Percentiles rank a stretch among this genome's conserved stretches.
Conservation (phyloP, 2,329 filamentous ascomycete genomes). For the Alternaria rosae region DNA sequence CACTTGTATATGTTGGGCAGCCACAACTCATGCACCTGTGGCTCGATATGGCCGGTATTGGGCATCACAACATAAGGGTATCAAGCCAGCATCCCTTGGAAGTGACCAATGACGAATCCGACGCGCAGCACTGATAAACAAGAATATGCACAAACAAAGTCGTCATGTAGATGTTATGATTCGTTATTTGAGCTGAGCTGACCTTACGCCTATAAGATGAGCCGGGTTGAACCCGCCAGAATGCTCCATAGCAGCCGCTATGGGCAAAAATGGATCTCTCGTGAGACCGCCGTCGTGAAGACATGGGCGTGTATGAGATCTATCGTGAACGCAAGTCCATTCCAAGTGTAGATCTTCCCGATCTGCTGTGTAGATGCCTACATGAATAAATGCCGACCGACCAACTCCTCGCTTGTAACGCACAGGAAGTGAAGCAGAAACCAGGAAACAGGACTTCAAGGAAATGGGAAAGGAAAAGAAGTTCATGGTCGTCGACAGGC, state of each 20-base stretch:
- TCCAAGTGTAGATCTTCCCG: constrained; percentile 18
- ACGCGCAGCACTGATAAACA: not conserved
- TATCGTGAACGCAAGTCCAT: constrained; percentile 14
- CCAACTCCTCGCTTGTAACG: constrained; percentile 36
- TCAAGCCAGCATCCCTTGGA: not conserved
- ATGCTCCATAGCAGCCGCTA: constrained; percentile 2
- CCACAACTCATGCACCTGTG: constrained; percentile 4
- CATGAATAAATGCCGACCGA: constrained; percentile 23
- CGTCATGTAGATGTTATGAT: constrained; percentile 4
- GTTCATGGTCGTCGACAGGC: not conserved
- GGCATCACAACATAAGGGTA: not conserved
- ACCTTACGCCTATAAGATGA: not conserved
- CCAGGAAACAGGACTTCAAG: constrained; percentile 10
- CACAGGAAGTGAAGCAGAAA: constrained; percentile 5
- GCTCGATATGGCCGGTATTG: not conserved
- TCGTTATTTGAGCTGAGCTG: constrained; percentile 1
- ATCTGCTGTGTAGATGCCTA: constrained; percentile 24
- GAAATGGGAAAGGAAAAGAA: constrained; percentile 9
- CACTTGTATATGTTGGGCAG: constrained; percentile 10
- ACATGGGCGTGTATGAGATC: constrained; percentile 4
- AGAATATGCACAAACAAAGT: not conserved
- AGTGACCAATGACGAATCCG: not conserved
- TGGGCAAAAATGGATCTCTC: not conserved
- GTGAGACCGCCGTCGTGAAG: not conserved
- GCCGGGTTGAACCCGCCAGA: not conserved